Base-by-base conservation (phyloP, 768 basidiomycete genomes). In the Dentipellis sp. region DNA sequence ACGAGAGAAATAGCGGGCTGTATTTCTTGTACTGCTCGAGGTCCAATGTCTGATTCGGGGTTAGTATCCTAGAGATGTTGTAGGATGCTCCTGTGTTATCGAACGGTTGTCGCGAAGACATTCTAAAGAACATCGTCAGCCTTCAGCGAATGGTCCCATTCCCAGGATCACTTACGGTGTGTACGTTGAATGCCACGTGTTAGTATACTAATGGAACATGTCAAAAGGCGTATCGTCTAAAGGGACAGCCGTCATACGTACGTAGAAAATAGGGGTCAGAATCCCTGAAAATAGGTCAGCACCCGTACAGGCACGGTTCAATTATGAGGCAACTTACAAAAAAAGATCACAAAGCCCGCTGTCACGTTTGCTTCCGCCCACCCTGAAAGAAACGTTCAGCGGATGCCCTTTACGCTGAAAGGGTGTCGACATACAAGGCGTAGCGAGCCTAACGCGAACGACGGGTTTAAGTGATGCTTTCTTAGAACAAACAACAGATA, bases 331-430 rank as follows among this genome's bases (percentile, higher is more conserved):
- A 1, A 63, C 69, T 59, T 49, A 68, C 77, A 78, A 67, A 71
- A 76, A 63, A 78, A 73, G 58, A 75, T 59, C 4, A 77, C 65
- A 56, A 77, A 72, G 16, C 75, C 83, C 42, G 66, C 74, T 3
- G 77, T 67, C 55, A 89, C 75, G 66, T 90, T 90, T 10, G 84
- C 86, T 67, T 86, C 82, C 3, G 86, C 87, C 87, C 87, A 89
- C 88, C 61, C 61, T 62, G 42, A 52, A 9, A 35, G 22, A 19
- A 29, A 29, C 29, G 29, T 29, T 29, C 29, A 29, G 29, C 29
- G 10, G n/a, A 14, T 36, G 46, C 57, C 36, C 60, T 53, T 52
- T 34, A 22, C 9, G 40, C 7, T 11, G 14, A 14, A 21, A 14
- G 3, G 19, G 14, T 3, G 19, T 42, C 9, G 40, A 55, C 61